Conservation (phyloP, 495 filamentous ascomycete species). For the Poronia punctata region DNA sequence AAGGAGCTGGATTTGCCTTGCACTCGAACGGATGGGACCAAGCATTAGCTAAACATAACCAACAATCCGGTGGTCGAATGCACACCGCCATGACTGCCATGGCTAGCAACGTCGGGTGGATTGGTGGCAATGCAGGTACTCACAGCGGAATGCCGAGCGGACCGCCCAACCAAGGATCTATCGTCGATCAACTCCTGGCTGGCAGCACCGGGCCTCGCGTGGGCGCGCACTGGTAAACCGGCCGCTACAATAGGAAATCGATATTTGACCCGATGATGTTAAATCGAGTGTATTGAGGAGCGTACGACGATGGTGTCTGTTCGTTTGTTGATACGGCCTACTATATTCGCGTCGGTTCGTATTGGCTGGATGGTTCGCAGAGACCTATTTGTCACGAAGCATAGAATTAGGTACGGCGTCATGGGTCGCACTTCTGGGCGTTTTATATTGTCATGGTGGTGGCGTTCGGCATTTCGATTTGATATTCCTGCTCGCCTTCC, state of each 20-base stretch:
- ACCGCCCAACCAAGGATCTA: slow-evolving; percentile 38
- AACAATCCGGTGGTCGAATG: slow-evolving; percentile 75
- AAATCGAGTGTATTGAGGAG: no score
- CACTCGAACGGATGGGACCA: slow-evolving; percentile 94
- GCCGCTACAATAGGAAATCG: no score
- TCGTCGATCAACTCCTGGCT: slow-evolving; percentile 71
- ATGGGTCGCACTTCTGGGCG: slow-evolving; percentile 6
- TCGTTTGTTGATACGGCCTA: no score
- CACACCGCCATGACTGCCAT: slow-evolving; percentile 74
- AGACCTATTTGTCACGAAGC: slow-evolving; percentile 8
- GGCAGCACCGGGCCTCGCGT: slow-evolving; percentile 74
- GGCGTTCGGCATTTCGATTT: slow-evolving; percentile 3
- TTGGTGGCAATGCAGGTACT: slow-evolving; percentile 52
- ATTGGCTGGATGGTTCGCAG: slow-evolving; percentile 4
- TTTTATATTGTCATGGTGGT: slow-evolving; percentile 4
- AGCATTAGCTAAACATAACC: slow-evolving; percentile 79
- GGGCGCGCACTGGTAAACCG: slow-evolving; percentile 66
- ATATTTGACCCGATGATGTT: no score
- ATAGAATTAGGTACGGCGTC: slow-evolving; percentile 13
- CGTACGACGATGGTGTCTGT: no score
- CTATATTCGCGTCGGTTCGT: no score
- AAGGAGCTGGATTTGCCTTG: slow-evolving; percentile 81
- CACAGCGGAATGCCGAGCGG: slow-evolving; percentile 21
- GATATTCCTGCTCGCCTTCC: slow-evolving; percentile 7
- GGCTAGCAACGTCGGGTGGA: slow-evolving; percentile 68